Base-by-base conservation (phyloP, 2,329 filamentous ascomycete species). In the Aspergillus alliaceus region DNA sequence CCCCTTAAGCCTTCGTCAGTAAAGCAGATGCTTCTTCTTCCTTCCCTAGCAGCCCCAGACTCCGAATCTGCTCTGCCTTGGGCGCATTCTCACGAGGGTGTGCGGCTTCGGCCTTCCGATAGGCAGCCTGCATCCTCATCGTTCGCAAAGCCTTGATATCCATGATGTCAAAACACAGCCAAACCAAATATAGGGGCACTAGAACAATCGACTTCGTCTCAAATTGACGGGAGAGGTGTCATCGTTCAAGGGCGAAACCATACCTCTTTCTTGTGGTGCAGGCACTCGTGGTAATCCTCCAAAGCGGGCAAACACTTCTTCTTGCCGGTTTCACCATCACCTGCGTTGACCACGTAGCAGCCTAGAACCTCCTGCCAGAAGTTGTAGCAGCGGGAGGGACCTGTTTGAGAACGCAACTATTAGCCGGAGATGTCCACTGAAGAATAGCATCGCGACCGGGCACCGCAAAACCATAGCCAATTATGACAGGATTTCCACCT, bases 341-440 rank as follows among this genome's bases (percentile, higher is more conserved):
- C 85, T 55, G 91, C 91, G 81, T 98, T 98, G 73, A 96, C 88
- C 60, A 97, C 92, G 77, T 99, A 99, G 86, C 95, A 99, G 70
- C 92, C 92, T 75, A 99, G 90, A 65, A 98, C 87, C 80, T 99
- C 95, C 81, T 99, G 95, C 95, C 95, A 99, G 86, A 97, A 99
- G 74, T 93, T 91, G 82, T 96, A 98, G 87, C 95, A 99, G 78
- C 93, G 90, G 69, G 82, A 84, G 65, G 84, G 84, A 70, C 86
- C 86, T 89, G 69, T 35, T 54, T 49, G 55, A 51, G 50, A 59
- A 55, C 52, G 59, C 59, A 34, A 57, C 46, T 22, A 59, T 72
- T 64, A 71, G 68, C 64, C 49, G 56, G 42, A 31, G 48, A 49
- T 34, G 57, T 64, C 64, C 44, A 62, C 56, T 31, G 44, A 20